A percentile compares a stretch with the other conserved stretches of the same genome.
phyloP scores from a whole-genome alignment of 2,329 filamentous ascomycete species.

The Alternaria angustiovoidea region DNA sequence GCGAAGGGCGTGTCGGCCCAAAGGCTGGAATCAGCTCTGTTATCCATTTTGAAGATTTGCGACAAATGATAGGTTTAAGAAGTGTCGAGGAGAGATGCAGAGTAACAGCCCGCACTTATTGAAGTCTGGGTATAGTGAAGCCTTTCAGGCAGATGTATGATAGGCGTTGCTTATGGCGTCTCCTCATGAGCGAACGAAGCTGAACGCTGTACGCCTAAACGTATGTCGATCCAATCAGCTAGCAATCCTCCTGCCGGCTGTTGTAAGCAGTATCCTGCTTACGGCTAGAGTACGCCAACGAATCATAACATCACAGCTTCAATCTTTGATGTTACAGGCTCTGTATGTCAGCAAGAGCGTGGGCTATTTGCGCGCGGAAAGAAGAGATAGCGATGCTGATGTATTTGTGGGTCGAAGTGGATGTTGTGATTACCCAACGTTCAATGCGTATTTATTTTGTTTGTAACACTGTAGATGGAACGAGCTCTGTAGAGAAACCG shows the following conservation, averaged over 20 bases:
- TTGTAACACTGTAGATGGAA: background rate
- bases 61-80: no score
- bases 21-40: background rate
- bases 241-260: background rate
- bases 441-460: background rate
- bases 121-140: background rate
- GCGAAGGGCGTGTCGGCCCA: constrained; percentile 26
- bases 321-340: background rate
- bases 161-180: background rate
- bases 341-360: background rate
- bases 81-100: background rate
- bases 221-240: background rate
- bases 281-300: background rate
- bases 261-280: constrained; percentile 14
- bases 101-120: background rate
- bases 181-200: background rate
- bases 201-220: background rate
- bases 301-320: background rate
- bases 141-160: background rate
- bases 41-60: background rate
- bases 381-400: background rate
- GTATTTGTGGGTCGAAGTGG: background rate
- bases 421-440: background rate
- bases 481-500: background rate
- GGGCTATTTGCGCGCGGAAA: background rate